These are phyloP conservation scores for Phialophora chinensis DNA, from an alignment of 2,329 filamentous ascomycete genomes.

Conservation along the genomic window DNA sequence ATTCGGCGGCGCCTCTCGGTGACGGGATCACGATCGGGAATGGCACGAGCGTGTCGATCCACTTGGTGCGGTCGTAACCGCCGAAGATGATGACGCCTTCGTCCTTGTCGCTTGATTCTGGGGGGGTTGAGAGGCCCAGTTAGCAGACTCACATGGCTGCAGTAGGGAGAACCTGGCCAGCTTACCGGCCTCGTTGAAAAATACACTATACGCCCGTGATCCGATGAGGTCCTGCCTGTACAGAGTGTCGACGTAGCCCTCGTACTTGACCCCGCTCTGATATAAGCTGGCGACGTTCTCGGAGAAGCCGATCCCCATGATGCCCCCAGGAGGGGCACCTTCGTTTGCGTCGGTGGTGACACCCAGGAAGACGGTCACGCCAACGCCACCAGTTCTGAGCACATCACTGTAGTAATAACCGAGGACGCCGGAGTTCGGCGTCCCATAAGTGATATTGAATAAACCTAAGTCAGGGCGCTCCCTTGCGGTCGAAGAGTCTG, in stretches of 20 bases:
- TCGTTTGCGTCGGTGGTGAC: slow-evolving; percentile 4
- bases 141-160: neutral
- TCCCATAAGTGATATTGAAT: slow-evolving; percentile 58
- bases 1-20: neutral
- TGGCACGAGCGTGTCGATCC: slow-evolving; percentile 61
- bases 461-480: slow-evolving; percentile 4
- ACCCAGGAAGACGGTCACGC: slow-evolving; percentile 5
- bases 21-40: slow-evolving; percentile 9
- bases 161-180: neutral
- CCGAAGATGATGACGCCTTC: slow-evolving; percentile 69
- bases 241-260: slow-evolving; percentile 9
- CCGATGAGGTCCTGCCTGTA: slow-evolving; percentile 4
- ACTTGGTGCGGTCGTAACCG: slow-evolving; percentile 72
- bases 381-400: slow-evolving; percentile 5
- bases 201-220: slow-evolving; percentile 10
- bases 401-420: slow-evolving; percentile 12
- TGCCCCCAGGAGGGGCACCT: slow-evolving; percentile 48
- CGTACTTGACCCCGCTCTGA: slow-evolving; percentile 44
- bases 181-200: slow-evolving; percentile 12
- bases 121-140: neutral
- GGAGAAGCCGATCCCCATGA: slow-evolving; percentile 15
- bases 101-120: slow-evolving; percentile 8
- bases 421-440: slow-evolving; percentile 57
- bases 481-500: slow-evolving; percentile 11
- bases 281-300: slow-evolving; percentile 50